Percentiles rank a stretch among this genome's conserved stretches.
These are phyloP conservation scores for Heliosperma pusillum DNA, from an alignment of 148 eudicot genomes.

Conservation along the genomic window DNA sequence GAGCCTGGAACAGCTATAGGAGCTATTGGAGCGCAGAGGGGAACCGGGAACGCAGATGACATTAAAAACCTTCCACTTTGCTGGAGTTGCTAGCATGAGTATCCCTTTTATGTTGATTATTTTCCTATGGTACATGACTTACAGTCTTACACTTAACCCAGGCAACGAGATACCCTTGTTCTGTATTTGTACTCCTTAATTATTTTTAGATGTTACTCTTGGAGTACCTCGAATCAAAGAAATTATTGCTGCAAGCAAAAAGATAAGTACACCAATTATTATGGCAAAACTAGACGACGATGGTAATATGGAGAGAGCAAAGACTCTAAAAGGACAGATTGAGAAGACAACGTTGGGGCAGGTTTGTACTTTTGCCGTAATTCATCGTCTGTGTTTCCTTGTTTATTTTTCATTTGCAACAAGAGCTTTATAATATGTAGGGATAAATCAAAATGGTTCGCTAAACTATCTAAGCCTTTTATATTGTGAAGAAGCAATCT, in stretches of 20 bases:
- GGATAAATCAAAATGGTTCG: neutral
- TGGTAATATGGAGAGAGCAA: constrained; percentile 38
- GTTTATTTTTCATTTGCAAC: neutral
- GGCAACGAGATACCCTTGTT: neutral
- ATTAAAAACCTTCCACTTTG: constrained; percentile 94
- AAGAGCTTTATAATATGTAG: neutral
- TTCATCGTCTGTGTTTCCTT: neutral
- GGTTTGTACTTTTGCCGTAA: constrained; percentile 33
- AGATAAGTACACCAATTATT: constrained; percentile 85
- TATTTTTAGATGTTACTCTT: constrained; percentile 81
- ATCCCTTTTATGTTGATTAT: constrained; percentile 38
- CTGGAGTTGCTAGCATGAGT: constrained; percentile 99
- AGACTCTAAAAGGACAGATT: constrained; percentile 63
- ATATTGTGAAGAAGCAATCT: neutral
- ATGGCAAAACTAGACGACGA: constrained; percentile 53
- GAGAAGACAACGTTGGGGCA: constrained; percentile 81
- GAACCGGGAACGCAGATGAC: constrained; percentile 99
- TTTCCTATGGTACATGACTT: neutral
- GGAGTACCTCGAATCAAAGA: constrained; percentile 99
- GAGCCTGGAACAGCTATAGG: constrained; percentile 96
- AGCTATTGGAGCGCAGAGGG: constrained; percentile 98
- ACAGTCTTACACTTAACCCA: neutral
- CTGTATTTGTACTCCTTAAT: constrained; percentile 36
- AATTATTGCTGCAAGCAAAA: constrained; percentile 82
- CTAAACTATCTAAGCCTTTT: neutral